Evolutionary conservation across 2,329 filamentous ascomycete species (phyloP).

Genomic region (Neurospora sp.): DNA sequence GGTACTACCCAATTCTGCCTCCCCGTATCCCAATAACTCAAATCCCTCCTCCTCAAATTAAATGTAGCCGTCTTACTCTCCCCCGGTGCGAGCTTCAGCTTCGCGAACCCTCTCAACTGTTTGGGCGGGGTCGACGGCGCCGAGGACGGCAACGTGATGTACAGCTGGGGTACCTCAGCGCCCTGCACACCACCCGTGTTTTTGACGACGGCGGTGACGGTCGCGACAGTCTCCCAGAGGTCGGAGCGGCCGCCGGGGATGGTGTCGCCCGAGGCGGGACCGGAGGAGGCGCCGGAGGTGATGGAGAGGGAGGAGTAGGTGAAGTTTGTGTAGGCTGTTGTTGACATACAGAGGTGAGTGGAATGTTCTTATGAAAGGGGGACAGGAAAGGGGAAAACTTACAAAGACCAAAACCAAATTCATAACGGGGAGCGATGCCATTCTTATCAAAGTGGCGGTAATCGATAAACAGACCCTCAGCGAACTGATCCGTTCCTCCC

Average conservation of each 20-base stretch:
- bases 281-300: constrained; percentile 27
- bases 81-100: constrained; percentile 40
- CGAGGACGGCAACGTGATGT: constrained; percentile 33
- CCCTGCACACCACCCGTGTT: constrained; percentile 55
- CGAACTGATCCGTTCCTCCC: constrained; percentile 39
- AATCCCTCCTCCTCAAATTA: constrained; percentile 46
- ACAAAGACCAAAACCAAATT: constrained; percentile 55
- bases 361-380: not conserved
- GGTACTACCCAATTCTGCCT: constrained; percentile 52
- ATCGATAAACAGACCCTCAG: constrained; percentile 53
- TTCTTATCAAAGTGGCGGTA: constrained; percentile 53
- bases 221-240: constrained; percentile 35
- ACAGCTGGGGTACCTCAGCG: constrained; percentile 58
- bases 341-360: not conserved
- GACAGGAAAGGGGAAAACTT: constrained; percentile 17
- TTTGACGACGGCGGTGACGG: constrained; percentile 49
- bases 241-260: constrained; percentile 35
- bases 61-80: constrained; percentile 40
- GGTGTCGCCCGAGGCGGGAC: constrained; percentile 29
- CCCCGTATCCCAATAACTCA: constrained; percentile 54
- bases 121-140: constrained; percentile 30
- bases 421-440: constrained; percentile 48
- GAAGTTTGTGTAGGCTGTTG: constrained; percentile 57
- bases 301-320: constrained; percentile 42
- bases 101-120: constrained; percentile 54